Evolutionary conservation across 495 filamentous ascomycete species (phyloP).

Genomic region (Margaritispora aquatica): DNA sequence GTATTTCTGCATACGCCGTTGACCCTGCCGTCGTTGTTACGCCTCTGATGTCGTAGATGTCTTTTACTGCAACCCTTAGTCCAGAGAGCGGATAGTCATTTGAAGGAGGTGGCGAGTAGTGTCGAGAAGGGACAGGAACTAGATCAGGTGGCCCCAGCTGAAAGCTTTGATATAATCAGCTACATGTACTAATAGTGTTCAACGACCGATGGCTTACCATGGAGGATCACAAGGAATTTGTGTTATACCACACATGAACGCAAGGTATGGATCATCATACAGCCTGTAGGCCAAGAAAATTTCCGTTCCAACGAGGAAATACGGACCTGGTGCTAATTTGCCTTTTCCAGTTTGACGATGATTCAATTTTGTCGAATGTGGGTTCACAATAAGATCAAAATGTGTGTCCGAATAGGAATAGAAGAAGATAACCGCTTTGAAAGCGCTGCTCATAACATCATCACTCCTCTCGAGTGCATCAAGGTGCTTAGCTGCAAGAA

Average conservation of each 20-base stretch:
- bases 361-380: background rate
- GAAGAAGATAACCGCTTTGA: background rate
- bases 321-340: slow-evolving; percentile 19
- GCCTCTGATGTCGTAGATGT: slow-evolving; percentile 39
- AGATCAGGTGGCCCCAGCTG: background rate
- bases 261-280: slow-evolving; percentile 13
- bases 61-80: slow-evolving; percentile 37
- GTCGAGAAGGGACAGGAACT: slow-evolving; percentile 36
- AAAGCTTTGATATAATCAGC: background rate
- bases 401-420: background rate
- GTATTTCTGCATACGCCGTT: slow-evolving; percentile 33
- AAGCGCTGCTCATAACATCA: background rate
- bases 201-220: background rate
- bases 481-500: no score
- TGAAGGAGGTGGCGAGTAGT: slow-evolving; percentile 30
- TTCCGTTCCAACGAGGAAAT: slow-evolving; percentile 15
- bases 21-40: slow-evolving; percentile 36
- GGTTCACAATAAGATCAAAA: background rate
- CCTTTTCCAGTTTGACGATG: background rate
- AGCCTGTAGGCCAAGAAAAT: slow-evolving; percentile 17
- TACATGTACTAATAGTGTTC: background rate
- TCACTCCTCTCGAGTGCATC: background rate
- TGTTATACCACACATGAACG: slow-evolving; percentile 11
- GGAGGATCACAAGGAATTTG: background rate
- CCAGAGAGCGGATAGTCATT: slow-evolving; percentile 31